Evolutionary conservation across 495 filamentous ascomycete genomes (phyloP), one percentile per base, ranked within the genome.

Genomic region (Trichoderma erinaceum): DNA sequence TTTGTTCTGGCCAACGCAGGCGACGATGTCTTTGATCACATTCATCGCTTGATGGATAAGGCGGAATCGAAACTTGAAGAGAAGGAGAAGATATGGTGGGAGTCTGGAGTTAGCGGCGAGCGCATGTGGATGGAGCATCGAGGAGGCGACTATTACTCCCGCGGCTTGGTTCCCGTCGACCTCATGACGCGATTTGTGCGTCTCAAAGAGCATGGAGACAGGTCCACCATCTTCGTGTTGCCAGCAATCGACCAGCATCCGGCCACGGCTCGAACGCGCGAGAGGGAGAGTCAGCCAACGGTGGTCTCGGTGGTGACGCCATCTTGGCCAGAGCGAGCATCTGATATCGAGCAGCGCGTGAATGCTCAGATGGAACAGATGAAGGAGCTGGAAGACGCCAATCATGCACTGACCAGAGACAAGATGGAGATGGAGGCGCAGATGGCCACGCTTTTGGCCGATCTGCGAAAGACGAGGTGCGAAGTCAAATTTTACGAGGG

Each of bases 1-100:
- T 86, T 76, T 72, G 73, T 86, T n/a, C 73, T 86, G 6, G 81
- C 75, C 44, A 85, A 85, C 68, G 74, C 79, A 0, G 82, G 82
- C 11, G 80, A 82, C 48, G 83, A 84, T 67, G 73, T 84, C 2
- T 81, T 78, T 43, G 66, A 66, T 13, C 75, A 75, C 52, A 68
- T 86, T 46, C 79, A 82, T 68, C 63, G 64, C 32, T 66, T 82
- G 67, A 77, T 86, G n/a, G 79, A 82, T 67, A 72, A 74, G 69
- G 76, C 76, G 48, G 83, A 86, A 64, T 71, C 72, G 7, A 58
- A 68, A 3, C 65, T 71, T 15, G 73, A 76, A 46, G 64, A 69
- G 8, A 71, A 72, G 27, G 78, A 80, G 50, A 23, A 41, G 11
- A 63, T 64, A 0, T 78, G 69, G 41, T 25, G 63, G 1, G 13